Evolutionary conservation across 129 eudicot species (phyloP).

Genomic region (Artemisia tridentata): DNA sequence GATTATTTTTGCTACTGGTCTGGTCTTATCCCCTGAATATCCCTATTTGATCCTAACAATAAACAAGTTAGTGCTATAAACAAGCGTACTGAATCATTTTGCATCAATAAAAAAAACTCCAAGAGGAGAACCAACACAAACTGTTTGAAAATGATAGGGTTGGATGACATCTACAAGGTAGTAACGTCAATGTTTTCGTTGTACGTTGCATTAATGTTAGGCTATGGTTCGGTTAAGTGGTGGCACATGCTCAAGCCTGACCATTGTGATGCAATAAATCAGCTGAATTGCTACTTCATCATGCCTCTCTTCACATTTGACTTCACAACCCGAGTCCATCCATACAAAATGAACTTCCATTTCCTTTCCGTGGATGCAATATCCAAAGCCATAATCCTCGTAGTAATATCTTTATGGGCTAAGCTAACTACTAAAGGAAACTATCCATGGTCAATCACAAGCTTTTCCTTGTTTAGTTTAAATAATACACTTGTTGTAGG

Average conservation of each 20-base stretch:
- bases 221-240: slow-evolving; percentile 51
- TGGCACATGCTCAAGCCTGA: slow-evolving; percentile 48
- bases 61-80: too few relatives aligned
- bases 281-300: slow-evolving; percentile 50
- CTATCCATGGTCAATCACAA: slow-evolving; percentile 63
- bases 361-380: slow-evolving; percentile 48
- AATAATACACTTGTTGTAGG: slow-evolving; percentile 63
- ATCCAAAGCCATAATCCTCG: slow-evolving; percentile 39
- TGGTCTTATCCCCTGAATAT: too few relatives aligned
- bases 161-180: slow-evolving; percentile 56
- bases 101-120: too few relatives aligned
- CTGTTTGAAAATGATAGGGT: slow-evolving; percentile 44
- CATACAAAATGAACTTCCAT: slow-evolving; percentile 49
- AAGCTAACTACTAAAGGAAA: slow-evolving; percentile 36
- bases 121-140: too few relatives aligned
- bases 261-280: slow-evolving; percentile 65
- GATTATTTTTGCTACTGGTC: too few relatives aligned
- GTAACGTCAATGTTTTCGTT: slow-evolving; percentile 56
- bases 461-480: slow-evolving; percentile 44
- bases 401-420: slow-evolving; percentile 48
- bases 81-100: too few relatives aligned
- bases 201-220: slow-evolving; percentile 47
- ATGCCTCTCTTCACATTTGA: slow-evolving; percentile 61
- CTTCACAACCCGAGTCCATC: slow-evolving; percentile 43
- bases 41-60: too few relatives aligned